Evolutionary conservation across 1,284 basidiomycete species (phyloP), one percentile per base, ranked within the genome.

Genomic region (Flammula alnicola): DNA sequence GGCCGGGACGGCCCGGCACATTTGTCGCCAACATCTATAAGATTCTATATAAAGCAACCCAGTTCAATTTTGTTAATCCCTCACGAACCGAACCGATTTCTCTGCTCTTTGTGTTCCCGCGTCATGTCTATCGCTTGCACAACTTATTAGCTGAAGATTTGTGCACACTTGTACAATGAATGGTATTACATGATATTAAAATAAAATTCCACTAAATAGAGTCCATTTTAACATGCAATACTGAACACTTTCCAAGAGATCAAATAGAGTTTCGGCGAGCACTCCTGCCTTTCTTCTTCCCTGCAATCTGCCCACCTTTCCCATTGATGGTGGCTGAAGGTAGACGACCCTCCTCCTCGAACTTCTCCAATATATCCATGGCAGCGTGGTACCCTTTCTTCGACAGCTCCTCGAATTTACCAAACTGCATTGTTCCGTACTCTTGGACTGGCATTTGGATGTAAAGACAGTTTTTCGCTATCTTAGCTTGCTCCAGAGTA

Each of bases 391-490:
- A 91, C 0, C 97, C 96, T 62, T 88, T 87, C 58, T 84, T 81
- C 62, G 89, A 80, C 31, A 99, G 89, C 62, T 93, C 88, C 57
- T 91, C 89, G 58, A 86, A 93, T 67, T 90, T 90, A 43, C 78
- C 72, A 59, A 90, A 92, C 65, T 91, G 88, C 23, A 93, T 72
- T 5, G 88, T 91, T 3, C 88, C 86, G 55, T 86, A 92, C 88
- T 88, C 86, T 62, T 95, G 90, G 14, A 98, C 95, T 0, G 97
- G 97, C 91, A 99, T 93, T 49, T 86, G 83, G 71, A 98, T 88
- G 66, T 99, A 99, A 39, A 98, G 72, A 64, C 93, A 95, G 0
- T 90, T 90, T 4, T 89, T 88, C 4, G 89, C 82, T 3, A 81
- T 81, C 69, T 99, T 99, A 19, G 95, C 95, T 56, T 96, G 95